Base-by-base conservation (phyloP, 495 filamentous ascomycete species). In the Daldinia bambusicola region DNA sequence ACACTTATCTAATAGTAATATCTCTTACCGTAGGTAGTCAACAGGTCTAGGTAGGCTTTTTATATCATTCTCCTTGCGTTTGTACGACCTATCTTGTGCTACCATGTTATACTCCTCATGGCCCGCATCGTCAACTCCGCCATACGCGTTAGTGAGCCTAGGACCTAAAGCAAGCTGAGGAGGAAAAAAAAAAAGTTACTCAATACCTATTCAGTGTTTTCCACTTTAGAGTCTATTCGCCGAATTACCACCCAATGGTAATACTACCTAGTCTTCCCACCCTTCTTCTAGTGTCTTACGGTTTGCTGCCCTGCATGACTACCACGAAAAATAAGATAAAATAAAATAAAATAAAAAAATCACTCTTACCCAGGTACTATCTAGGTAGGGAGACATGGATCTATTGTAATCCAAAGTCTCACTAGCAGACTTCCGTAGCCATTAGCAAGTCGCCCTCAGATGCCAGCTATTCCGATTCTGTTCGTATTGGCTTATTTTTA, bases 271-370 rank as follows among this genome's bases (percentile, higher is more conserved):
- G 37, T 43, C 41, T 55, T 41, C 31, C 52, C 58, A 57, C 63
- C 48, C 51, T 64, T 61, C 34, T 57, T 55, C 50, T 69, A 61
- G 56, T 69, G 61, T 65, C 61, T 69, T 61, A 69, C 61, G 48
- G 70, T 69, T 73, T 73, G 70, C 70, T 72, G 61, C 65, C 60
- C 65, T 72, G 65, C 70, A 68, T 68, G 55, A 67, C 59, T 55
- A 53, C 69, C 60, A 37, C 60, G 26, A 41, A 62, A 67, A n/a
- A n/a, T n/a, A n/a, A n/a, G n/a, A n/a, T n/a, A n/a, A n/a, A n/a
- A n/a, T n/a, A n/a, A n/a, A n/a, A n/a, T n/a, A n/a, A n/a, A n/a
- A n/a, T n/a, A n/a, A n/a, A 48, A 67, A 71, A 63, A 67, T 63
- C 55, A 56, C 45, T 38, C 34, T 31, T 66, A 53, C 55, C 22